Percentiles rank a stretch among this genome's conserved stretches.
Evolutionary conservation across 2,329 filamentous ascomycete species (phyloP).

Genomic region (Chalaropsis ovoidea): DNA sequence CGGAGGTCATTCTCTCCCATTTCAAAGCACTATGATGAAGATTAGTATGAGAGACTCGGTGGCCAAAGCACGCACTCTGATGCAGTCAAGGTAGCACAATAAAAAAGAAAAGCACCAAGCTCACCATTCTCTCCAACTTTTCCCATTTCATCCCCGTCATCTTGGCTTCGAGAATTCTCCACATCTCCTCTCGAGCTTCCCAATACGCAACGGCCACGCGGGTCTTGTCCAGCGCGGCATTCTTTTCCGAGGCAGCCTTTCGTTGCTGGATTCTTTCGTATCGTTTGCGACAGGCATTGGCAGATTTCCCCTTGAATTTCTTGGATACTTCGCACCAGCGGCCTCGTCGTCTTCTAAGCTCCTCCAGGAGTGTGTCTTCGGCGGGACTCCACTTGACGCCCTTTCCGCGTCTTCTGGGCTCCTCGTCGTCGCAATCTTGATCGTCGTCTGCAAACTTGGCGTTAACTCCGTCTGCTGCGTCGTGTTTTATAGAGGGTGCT

Average conservation of each 20-base stretch:
- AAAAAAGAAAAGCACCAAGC: conserved; percentile 22
- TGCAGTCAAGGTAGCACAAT: not conserved
- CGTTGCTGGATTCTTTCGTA: conserved; percentile 77
- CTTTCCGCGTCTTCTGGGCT: conserved; percentile 30
- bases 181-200: conserved; percentile 69
- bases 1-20: conserved; percentile 25
- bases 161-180: conserved; percentile 59
- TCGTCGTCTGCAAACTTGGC: conserved; percentile 19
- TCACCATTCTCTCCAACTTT: conserved; percentile 53
- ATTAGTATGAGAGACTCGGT: conserved; percentile 1
- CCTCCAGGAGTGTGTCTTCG: conserved; percentile 37
- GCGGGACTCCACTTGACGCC: conserved; percentile 80
- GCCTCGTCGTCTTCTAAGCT: conserved; percentile 21
- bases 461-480: conserved; percentile 17
- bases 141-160: conserved; percentile 72
- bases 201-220: conserved; percentile 68
- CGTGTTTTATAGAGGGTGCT: conserved; percentile 15
- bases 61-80: not conserved
- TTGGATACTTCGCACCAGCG: conserved; percentile 24
- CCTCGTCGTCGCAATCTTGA: conserved; percentile 13
- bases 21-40: conserved; percentile 20
- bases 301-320: conserved; percentile 64
- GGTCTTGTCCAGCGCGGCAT: conserved; percentile 50
- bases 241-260: conserved; percentile 36
- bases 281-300: conserved; percentile 80